phyloP scores from a whole-genome alignment of 176 grass and related monocot species.

The Avena eriantha region DNA sequence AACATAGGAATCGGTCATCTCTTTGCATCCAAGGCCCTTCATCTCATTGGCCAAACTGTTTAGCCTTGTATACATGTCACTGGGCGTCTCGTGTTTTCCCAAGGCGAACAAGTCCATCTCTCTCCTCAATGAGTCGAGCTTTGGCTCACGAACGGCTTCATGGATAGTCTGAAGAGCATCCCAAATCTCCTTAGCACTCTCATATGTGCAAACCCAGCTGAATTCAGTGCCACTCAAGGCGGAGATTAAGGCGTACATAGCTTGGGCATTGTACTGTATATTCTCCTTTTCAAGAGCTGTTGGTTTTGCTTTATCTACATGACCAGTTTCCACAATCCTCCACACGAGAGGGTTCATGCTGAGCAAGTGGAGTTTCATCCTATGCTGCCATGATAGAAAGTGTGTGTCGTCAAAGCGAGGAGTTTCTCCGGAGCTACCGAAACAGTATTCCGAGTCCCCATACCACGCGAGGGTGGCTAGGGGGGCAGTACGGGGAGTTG shows the following conservation, averaged over 20 bases:
- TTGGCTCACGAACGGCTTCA: not conserved
- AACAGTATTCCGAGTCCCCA: not conserved
- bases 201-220: not conserved
- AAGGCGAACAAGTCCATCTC: not conserved
- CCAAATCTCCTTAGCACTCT: not conserved
- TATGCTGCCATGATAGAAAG: slow-evolving; percentile 6
- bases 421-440: not conserved
- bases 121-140: not conserved
- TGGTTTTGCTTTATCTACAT: not conserved
- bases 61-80: not conserved
- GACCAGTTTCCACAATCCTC: slow-evolving; percentile 13
- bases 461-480: not conserved
- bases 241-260: not conserved
- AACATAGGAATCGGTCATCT: not conserved
- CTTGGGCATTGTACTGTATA: not conserved
- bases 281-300: not conserved
- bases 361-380: slow-evolving; percentile 12
- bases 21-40: slow-evolving; percentile 12
- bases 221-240: not conserved
- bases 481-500: not conserved
- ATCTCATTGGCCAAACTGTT: not conserved
- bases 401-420: not conserved
- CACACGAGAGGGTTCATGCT: not conserved
- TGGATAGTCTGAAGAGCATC: not conserved
- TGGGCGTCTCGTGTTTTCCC: not conserved